Conservation (phyloP, 768 basidiomycete species). For the Trametes cubensis region DNA sequence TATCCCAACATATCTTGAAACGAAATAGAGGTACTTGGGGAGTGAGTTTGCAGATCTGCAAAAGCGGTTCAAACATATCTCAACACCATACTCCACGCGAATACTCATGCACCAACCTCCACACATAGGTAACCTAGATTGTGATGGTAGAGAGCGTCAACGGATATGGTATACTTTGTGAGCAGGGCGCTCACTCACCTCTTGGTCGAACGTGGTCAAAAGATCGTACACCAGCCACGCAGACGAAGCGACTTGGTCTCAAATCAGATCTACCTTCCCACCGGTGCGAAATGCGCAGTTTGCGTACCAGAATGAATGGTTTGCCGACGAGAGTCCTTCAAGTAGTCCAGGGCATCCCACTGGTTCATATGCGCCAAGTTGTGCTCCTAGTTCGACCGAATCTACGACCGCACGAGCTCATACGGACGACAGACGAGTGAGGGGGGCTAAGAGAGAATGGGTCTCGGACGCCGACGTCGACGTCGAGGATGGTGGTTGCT, state of each 20-base stretch:
- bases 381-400: not conserved
- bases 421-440: not conserved
- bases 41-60: conserved; percentile 20
- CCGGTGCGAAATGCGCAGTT: not conserved
- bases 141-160: not conserved
- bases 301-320: conserved; percentile 6
- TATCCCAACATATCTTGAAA: conserved; percentile 24
- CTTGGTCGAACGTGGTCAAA: conserved; percentile 17
- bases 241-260: conserved; percentile 4
- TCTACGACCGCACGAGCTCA: not conserved
- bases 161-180: not conserved
- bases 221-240: conserved; percentile 16
- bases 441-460: not conserved
- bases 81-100: not conserved
- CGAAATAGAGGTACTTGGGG: conserved; percentile 24
- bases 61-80: not conserved
- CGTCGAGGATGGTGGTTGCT: conserved; percentile 5
- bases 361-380: conserved; percentile 6
- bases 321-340: conserved; percentile 4
- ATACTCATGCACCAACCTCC: conserved; percentile 2
- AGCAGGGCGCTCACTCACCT: conserved; percentile 2
- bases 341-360: conserved; percentile 10
- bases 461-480: conserved; percentile 5
- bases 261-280: no score
- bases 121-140: conserved; percentile 13